Evolutionary conservation across 2,329 filamentous ascomycete genomes (phyloP), one percentile per base, ranked within the genome.

Genomic region (Fusarium buharicum): DNA sequence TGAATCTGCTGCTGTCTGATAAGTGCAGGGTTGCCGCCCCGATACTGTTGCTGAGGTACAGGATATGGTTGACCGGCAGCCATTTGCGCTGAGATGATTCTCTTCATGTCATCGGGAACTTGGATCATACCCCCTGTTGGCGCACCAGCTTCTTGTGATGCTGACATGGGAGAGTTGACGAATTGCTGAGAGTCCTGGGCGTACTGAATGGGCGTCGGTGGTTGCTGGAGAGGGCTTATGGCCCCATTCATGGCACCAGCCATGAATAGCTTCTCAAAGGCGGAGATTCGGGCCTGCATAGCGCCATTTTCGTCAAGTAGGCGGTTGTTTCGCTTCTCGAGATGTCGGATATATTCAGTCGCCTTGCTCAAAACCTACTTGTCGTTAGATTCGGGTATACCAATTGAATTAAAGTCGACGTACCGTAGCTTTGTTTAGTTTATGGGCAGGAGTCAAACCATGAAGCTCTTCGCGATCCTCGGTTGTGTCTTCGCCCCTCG

Each of bases 351-450:
- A 69, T 98, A 98, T 74, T 98, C 94, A 6, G 94, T 97, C 3
- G 94, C 94, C 76, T 98, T 98, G 65, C 92, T 93, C 38, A 98
- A 79, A 46, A 98, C 84, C 84, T 87, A n/a, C 16, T 36, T 5
- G 8, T 6, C 9, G 2, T 70, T 59, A 67, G 59, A 12, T 10
- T 41, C 28, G 12, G 39, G 18, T 20, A 20, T 9, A 7, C 17
- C 10, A 11, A n/a, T 7, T 10, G 22, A 31, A 27, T 4, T 18
- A 17, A 9, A 30, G 10, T 13, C 37, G 39, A 66, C 75, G 36
- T 76, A 88, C 92, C 3, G 93, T 97, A n/a, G 94, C 94, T 76
- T 98, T 98, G 81, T 98, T 98, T 24, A 97, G 81, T 76, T 98
- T 98, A 78, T 96, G 93, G 6, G 93, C 92, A 1, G 93, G 91